Evolutionary conservation across 1,139 yeast species (phyloP), one percentile per base, ranked within the genome.

Genomic region (Blastobotrys malaysiensis): DNA sequence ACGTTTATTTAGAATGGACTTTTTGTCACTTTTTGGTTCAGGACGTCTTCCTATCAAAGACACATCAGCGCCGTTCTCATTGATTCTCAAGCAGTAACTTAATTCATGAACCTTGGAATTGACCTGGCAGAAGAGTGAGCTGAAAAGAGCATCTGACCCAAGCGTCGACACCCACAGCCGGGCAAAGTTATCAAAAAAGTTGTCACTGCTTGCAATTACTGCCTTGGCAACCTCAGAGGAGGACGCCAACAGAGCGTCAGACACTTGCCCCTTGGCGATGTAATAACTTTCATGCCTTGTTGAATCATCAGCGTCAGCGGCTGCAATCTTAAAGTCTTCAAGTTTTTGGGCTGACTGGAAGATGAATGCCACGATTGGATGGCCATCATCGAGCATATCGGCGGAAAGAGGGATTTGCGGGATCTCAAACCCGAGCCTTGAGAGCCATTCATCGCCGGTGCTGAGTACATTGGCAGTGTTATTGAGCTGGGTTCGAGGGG

Each of bases 101-200:
- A 57, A 59, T 31, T 62, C 65, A 14, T 54, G 55, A 39, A 56
- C 59, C 45, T 51, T 46, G 24, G 58, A 49, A 48, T 62, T 60
- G 27, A 63, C 60, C 49, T 63, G 66, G 46, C 67, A 64, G 49
- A 64, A 64, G 1, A 64, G 56, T 1, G 67, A 63, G 44, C 56
- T 55, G 20, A 54, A 44, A 46, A 64, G 50, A 9, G 60, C 52
- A 13, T 62, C 61, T 21, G 52, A 48, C 1, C 66, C 67, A n/a
- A 63, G 49, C 0, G 54, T 45, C 9, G 57, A 47, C 14, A 63
- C 61, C 65, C 66, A 64, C 16, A 59, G 53, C 16, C 54, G 54
- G 6, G 67, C 65, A 55, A 64, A 63, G 36, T 58, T 60, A 51
- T 64, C 66, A 49, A 64, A 64, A 46, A 63, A 63, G 9, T 49